Percentiles rank a stretch among this genome's conserved stretches.
phyloP scores from a whole-genome alignment of 306 rosid genomes.

The Quercus agrifolia region DNA sequence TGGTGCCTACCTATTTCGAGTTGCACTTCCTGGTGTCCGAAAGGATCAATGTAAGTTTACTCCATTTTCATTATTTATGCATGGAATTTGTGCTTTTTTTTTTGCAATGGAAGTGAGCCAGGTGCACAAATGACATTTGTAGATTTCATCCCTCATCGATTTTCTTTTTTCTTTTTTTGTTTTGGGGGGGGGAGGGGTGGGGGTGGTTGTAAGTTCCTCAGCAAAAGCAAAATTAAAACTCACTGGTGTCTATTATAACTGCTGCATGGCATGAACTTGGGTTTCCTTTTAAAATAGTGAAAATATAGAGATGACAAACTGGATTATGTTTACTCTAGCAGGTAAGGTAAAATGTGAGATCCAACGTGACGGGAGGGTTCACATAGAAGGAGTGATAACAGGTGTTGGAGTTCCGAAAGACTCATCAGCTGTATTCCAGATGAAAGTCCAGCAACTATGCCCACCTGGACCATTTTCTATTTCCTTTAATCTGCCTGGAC shows the following conservation, averaged over 20 bases:
- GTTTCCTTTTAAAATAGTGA: not conserved
- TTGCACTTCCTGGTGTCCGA: slow-evolving; percentile 51
- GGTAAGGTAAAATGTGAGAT: slow-evolving; percentile 45
- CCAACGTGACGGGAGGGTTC: slow-evolving; percentile 45
- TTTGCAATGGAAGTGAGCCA: not conserved
- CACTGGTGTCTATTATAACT: not conserved
- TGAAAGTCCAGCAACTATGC: slow-evolving; percentile 54
- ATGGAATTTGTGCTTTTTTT: not conserved
- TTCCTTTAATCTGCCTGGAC: slow-evolving; percentile 52
- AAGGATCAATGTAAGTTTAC: slow-evolving; percentile 36
- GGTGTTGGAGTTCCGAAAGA: slow-evolving; percentile 32
- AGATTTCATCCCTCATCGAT: not conserved
- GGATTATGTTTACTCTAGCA: slow-evolving; percentile 8
- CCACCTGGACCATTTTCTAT: slow-evolving; percentile 45
- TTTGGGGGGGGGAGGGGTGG: too few relatives aligned
- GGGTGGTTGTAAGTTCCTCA: too few relatives aligned
- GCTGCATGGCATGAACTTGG: not conserved
- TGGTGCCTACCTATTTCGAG: slow-evolving; percentile 48
- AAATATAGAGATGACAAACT: not conserved
- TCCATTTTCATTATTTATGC: not conserved
- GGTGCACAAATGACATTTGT: not conserved
- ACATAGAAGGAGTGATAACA: slow-evolving; percentile 48
- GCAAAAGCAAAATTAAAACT: not conserved
- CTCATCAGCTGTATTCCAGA: slow-evolving; percentile 27
- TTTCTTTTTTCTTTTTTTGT: too few relatives aligned